phyloP scores from a whole-genome alignment of 2,329 filamentous ascomycete genomes.

The Neonectria coccinea region DNA sequence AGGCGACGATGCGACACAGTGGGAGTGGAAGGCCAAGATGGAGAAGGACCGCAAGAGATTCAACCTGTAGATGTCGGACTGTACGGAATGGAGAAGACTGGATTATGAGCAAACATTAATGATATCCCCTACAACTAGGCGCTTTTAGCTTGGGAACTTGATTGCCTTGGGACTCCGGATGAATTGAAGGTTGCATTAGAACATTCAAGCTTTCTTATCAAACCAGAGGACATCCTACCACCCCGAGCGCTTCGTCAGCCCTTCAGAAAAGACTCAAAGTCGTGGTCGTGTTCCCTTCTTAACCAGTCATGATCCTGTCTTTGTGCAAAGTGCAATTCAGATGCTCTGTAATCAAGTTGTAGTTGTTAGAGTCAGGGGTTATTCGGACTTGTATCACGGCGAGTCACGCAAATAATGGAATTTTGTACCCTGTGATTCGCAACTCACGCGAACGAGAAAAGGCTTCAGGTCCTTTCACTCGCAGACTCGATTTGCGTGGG shows the following conservation, averaged over 20 bases:
- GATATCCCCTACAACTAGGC: constrained; percentile 16
- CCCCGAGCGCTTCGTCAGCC: not conserved
- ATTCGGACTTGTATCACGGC: not conserved
- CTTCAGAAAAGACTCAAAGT: not conserved
- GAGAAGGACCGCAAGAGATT: constrained; percentile 95
- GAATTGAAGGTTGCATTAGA: not conserved
- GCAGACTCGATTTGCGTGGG: constrained; percentile 3
- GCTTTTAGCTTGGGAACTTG: not conserved
- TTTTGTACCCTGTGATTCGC: not conserved
- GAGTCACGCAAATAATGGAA: not conserved
- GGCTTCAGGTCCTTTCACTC: not conserved
- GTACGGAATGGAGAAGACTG: not conserved
- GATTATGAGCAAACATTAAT: constrained; percentile 21
- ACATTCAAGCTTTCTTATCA: not conserved
- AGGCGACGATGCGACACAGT: constrained; percentile 82
- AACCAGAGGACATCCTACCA: not conserved
- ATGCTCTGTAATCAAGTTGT: not conserved
- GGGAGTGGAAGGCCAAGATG: constrained; percentile 97
- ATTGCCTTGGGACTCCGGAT: not conserved
- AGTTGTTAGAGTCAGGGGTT: not conserved
- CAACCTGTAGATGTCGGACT: constrained; percentile 74
- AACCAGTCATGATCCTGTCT: not conserved
- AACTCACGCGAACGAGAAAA: not conserved
- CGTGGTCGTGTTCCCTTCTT: not conserved
- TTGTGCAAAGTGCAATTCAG: not conserved